Evolutionary conservation across 208 protist species (phyloP), one percentile per base, ranked within the genome.

Genomic region (Trypanosomatidae sp.): DNA sequence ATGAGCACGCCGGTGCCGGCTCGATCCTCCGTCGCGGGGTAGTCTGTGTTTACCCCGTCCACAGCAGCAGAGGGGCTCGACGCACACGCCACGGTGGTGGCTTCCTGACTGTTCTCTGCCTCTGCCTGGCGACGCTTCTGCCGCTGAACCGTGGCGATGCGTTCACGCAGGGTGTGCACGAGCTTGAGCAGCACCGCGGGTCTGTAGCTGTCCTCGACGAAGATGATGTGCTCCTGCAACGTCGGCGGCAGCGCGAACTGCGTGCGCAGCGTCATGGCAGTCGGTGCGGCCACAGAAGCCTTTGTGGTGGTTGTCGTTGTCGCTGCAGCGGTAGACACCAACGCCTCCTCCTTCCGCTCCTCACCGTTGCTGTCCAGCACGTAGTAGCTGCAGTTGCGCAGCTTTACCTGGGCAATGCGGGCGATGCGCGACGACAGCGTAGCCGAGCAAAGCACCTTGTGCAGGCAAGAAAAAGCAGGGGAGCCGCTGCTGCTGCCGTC

Each of bases 381-480:
- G 73, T 89, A 95, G 72, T 95, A 88, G 9, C 83, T 88, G 50
- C 89, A 95, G 81, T 97, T 97, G 56, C 88, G 91, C 47, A 97
- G 82, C 28, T 86, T 84, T 62, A 97, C 84, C 55, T 97, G 84
- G 3, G 88, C 90, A 33, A 93, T 93, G 59, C 90, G 89, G 1
- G 89, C 82, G 33, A 95, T 90, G 59, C 91, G 91, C 6, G 91
- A 88, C 43, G 91, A 94, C 19, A 97, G 88, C 8, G 93, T 95
- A 1, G 93, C 93, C 19, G 89, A 95, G 78, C 93, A 97, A 1
- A 97, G 74, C 36, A 97, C 83, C 73, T 95, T 95, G 71, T 97
- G 93, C 49, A 97, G n/a, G n/a, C n/a, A n/a, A n/a, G n/a, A n/a
- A n/a, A n/a, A n/a, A n/a, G n/a, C n/a, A n/a, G n/a, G n/a, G n/a